A percentile compares a stretch with the other conserved stretches of the same genome.
These are phyloP conservation scores for Fomitopsis pinicola DNA, from an alignment of 1,284 basidiomycete species.

Conservation along the genomic window DNA sequence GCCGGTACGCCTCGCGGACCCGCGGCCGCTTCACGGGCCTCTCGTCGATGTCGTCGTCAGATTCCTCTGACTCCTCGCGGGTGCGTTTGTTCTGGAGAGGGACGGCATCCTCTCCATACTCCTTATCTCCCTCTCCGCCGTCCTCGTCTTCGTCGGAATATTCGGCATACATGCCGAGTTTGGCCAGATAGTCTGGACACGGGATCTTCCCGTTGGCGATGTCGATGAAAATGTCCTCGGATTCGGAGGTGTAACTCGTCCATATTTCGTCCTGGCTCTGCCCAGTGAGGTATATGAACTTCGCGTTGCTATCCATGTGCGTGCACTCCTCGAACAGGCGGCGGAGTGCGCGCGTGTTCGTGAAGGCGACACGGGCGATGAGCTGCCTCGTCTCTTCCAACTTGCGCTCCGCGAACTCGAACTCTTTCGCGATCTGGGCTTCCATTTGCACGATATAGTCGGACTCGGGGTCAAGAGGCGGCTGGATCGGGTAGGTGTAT, in stretches of 20 bases:
- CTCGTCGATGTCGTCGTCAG: background rate
- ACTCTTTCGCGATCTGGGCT: background rate
- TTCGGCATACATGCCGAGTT: conserved; percentile 4
- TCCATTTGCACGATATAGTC: background rate
- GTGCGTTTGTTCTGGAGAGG: too few species aligned
- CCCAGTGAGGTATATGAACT: too few species aligned
- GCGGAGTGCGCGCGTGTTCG: too few species aligned
- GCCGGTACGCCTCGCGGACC: conserved; percentile 3
- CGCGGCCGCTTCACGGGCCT: conserved; percentile 6
- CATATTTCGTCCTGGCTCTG: background rate
- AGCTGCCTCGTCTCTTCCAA: background rate
- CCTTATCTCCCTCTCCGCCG: background rate
- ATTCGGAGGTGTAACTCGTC: background rate
- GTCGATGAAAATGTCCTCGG: background rate
- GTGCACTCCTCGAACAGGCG: too few species aligned
- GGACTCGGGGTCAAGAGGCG: conserved; percentile 5
- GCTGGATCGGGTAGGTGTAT: conserved; percentile 5
- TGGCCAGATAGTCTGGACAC: background rate
- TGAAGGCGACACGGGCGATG: too few species aligned
- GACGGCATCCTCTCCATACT: too few species aligned
- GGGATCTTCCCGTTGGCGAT: conserved; percentile 6
- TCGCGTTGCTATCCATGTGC: too few species aligned
- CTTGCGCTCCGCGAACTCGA: conserved; percentile 10
- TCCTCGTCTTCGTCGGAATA: conserved; percentile 12
- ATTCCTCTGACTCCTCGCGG: too few species aligned